Conservation (phyloP, 2,329 filamentous ascomycete genomes). For the Hymenoscyphus scutula region DNA sequence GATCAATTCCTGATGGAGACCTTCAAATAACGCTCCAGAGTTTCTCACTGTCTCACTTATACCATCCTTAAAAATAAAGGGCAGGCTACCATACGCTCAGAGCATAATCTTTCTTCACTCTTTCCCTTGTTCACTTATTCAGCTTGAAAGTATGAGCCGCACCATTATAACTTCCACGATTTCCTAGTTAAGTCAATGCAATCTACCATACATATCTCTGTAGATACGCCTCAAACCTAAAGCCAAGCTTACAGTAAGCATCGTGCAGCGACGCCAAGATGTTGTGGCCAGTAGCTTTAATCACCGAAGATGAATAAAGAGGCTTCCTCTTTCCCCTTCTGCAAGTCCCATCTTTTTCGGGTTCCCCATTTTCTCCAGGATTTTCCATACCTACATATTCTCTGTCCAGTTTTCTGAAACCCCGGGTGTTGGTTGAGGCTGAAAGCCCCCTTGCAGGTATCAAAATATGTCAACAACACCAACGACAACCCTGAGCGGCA, state of each 20-base stretch:
- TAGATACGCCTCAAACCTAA: background rate
- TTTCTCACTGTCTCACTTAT: background rate
- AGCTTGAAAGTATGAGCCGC: no score
- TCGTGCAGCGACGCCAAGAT: background rate
- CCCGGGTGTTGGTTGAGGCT: background rate
- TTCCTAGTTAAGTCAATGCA: background rate
- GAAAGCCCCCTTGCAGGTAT: background rate
- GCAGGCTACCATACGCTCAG: no score
- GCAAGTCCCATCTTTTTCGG: background rate
- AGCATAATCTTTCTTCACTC: no score
- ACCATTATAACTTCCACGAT: background rate
- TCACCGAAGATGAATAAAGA: no score
- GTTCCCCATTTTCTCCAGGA: background rate
- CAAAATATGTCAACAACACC: slow-evolving; percentile 26
- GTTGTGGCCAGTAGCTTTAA: no score
- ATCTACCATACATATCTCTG: background rate
- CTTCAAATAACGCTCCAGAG: background rate
- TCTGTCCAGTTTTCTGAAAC: background rate
- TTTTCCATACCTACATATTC: background rate
- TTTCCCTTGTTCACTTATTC: no score
- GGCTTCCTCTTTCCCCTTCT: background rate
- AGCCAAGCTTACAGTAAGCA: background rate
- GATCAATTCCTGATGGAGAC: background rate
- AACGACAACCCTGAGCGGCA: slow-evolving; percentile 13
- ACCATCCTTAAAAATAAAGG: no score